phyloP scores from a whole-genome alignment of 768 basidiomycete genomes.

The Termitomyces sp. region DNA sequence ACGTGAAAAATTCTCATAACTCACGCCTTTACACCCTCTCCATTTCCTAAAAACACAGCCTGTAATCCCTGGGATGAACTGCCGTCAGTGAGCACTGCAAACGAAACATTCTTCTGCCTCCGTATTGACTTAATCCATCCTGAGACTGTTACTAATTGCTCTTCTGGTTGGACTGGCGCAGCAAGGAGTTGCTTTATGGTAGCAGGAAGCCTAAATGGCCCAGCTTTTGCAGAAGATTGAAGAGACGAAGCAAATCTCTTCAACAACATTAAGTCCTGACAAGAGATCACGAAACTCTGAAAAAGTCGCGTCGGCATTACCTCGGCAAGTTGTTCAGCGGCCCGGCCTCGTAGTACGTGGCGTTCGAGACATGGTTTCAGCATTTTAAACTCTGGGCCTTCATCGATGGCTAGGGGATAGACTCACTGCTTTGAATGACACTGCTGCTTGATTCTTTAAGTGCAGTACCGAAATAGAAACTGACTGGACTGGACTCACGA shows the following conservation, averaged over 20 bases:
- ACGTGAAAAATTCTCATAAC: background rate
- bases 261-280: conserved; percentile 2
- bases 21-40: conserved; percentile 23
- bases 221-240: background rate
- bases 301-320: background rate
- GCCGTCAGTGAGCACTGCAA: conserved; percentile 80
- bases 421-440: background rate
- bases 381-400: background rate
- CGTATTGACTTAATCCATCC: conserved; percentile 88
- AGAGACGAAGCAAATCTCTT: conserved; percentile 9
- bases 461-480: background rate
- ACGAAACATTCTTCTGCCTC: conserved; percentile 83
- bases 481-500: background rate
- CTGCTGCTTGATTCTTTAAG: background rate
- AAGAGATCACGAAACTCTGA: background rate
- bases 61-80: conserved; percentile 68
- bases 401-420: background rate
- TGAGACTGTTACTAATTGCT: conserved; percentile 38
- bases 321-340: background rate
- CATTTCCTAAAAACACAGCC: conserved; percentile 55
- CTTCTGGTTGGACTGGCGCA: background rate
- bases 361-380: background rate
- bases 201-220: conserved; percentile 11
- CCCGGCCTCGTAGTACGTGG: conserved; percentile 3
- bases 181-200: conserved; percentile 13